Base-by-base conservation (phyloP, 345 rosid species). In the Sonneratia caseolaris region DNA sequence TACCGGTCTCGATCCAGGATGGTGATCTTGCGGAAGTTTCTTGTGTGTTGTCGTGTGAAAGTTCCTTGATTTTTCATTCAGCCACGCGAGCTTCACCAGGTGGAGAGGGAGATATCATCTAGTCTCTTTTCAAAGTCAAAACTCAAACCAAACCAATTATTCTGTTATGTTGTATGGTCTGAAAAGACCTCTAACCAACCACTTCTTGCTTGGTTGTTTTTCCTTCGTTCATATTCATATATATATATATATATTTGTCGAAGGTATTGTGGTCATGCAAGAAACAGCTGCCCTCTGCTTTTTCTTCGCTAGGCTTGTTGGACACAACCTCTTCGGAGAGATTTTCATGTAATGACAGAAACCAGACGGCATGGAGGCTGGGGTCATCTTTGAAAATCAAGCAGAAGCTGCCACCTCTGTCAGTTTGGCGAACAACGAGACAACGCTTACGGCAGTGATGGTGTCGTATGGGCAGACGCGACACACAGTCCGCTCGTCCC, bases 151-250 rank as follows among this genome's bases (percentile, higher is more conserved):
- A 53, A 18, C 18, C 15, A 18, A 5, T 2, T 19, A 16, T 5
- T 37, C 27, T 0, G 37, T 61, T 43, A 19, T 35, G 42, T 21
- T 57, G 37, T 55, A 36, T 53, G 64, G 36, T 7, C 47, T 70
- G 72, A 70, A 42, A 37, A 55, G 72, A 70, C 72, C n/a, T 53
- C 18, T 37, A 70, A 13, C 72, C 0, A 70, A 13, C 72, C 0
- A 70, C 65, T 61, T 27, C 36, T 18, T 27, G 45, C 6, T 11
- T 3, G 27, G n/a, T n/a, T 57, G 13, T 57, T 5, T 57, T 57
- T n/a, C 8, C 13, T n/a, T 22, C 24, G 22, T 22, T 59, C 24
- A 10, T 7, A 21, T 22, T 7, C 0, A 1, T 27, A 27, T 27
- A 27, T 27, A 27, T 27, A 27, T 27, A 27, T 27, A 27, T 6